Evolutionary conservation across 2,329 filamentous ascomycete species (phyloP).

Genomic region (Aspergillus proliferans): DNA sequence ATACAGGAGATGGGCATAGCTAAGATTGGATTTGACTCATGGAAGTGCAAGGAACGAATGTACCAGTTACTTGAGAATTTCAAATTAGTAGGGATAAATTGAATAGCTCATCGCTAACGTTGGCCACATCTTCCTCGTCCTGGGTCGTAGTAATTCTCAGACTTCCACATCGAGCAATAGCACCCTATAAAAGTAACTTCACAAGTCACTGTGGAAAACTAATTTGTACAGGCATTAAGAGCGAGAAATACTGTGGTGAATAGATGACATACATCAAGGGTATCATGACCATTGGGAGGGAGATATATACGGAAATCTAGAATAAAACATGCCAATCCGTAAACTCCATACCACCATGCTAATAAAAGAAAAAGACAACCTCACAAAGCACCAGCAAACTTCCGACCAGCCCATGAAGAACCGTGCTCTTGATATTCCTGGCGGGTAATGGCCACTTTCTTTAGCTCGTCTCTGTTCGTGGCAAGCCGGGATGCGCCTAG

Average conservation of each 20-base stretch:
- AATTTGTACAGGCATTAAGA: too few relatives aligned
- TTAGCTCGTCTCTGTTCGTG: constrained; percentile 57
- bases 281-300: not conserved
- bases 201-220: too few relatives aligned
- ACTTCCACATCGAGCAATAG: too few relatives aligned
- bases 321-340: not conserved
- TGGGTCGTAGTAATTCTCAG: too few relatives aligned
- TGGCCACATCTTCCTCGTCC: too few relatives aligned
- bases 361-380: not conserved
- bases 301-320: too few relatives aligned
- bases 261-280: not conserved
- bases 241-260: too few relatives aligned
- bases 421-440: constrained; percentile 88
- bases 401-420: constrained; percentile 64
- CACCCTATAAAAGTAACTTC: too few relatives aligned
- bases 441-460: constrained; percentile 69
- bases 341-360: not conserved
- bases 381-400: constrained; percentile 49
- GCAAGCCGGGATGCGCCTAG: constrained; percentile 74
- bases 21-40: not conserved
- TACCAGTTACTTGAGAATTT: not conserved
- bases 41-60: not conserved
- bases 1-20: not conserved
- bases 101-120: too few relatives aligned
- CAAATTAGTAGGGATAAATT: too few relatives aligned